phyloP scores from a whole-genome alignment of 495 filamentous ascomycete genomes.

The Aspergillus incahuasiensis region DNA sequence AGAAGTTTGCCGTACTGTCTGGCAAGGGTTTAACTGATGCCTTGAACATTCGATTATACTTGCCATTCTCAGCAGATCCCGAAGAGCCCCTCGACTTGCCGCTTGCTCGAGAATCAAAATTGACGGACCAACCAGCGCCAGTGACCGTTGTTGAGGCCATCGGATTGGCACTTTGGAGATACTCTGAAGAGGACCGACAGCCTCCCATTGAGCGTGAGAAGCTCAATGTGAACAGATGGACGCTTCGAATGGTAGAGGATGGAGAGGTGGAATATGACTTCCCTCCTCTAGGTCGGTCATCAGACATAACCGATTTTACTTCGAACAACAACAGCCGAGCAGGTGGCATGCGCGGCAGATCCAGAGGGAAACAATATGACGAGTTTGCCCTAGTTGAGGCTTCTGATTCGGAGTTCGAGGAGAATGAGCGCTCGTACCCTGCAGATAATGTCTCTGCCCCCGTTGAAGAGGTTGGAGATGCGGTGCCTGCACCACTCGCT shows the following conservation, averaged over 20 bases:
- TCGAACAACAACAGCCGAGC: constrained; percentile 83
- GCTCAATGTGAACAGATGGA: constrained; percentile 87
- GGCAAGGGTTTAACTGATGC: constrained; percentile 81
- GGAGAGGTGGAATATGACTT: constrained; percentile 97
- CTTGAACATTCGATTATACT: constrained; percentile 79
- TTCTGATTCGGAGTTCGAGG: constrained; percentile 66
- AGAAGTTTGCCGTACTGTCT: constrained; percentile 78
- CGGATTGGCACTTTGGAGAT: constrained; percentile 81
- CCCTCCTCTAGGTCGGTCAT: constrained; percentile 73
- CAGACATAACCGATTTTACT: constrained; percentile 77
- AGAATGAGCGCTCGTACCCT: constrained; percentile 73
- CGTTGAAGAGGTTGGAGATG: constrained; percentile 35
- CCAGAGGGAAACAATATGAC: constrained; percentile 80
- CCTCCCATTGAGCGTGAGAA: constrained; percentile 65
- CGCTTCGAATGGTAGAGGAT: constrained; percentile 89
- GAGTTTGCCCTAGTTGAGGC: constrained; percentile 90
- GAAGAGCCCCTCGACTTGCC: constrained; percentile 72
- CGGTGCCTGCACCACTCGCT: constrained; percentile 35
- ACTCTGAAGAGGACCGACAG: constrained; percentile 72
- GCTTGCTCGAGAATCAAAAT: constrained; percentile 68
- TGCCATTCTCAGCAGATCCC: constrained; percentile 71
- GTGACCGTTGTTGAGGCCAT: constrained; percentile 89
- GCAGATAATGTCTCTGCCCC: constrained; percentile 57
- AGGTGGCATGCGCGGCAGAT: constrained; percentile 57
- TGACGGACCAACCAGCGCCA: constrained; percentile 57